Evolutionary conservation across 306 rosid species (phyloP).

Genomic region (Cucurbita maxima): DNA sequence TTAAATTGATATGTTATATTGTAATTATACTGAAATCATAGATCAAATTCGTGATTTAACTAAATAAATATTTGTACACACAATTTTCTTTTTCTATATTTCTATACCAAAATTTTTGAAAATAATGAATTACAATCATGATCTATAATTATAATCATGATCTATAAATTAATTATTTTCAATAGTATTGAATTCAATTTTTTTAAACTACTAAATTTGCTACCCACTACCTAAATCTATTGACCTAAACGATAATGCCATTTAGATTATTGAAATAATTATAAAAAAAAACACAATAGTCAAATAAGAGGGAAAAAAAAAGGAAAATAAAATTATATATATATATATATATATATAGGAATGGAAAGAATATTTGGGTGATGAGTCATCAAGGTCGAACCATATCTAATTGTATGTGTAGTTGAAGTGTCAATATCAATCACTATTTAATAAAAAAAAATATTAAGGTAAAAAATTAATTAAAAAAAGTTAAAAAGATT

Average conservation of each 20-base stretch:
- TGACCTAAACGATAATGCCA: not conserved
- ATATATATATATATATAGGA: not conserved
- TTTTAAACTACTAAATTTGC: not conserved
- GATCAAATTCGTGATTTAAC: not conserved
- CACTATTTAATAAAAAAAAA: too few relatives aligned
- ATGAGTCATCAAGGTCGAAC: not conserved
- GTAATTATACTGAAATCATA: too few relatives aligned
- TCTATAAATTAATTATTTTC: not conserved
- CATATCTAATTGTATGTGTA: not conserved
- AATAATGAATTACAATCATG: too few relatives aligned
- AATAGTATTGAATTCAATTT: not conserved
- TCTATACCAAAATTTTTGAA: too few relatives aligned
- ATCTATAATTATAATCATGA: not conserved
- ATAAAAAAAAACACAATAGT: not conserved
- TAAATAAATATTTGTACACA: too few relatives aligned
- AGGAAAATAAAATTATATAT: not conserved
- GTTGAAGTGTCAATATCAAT: not conserved
- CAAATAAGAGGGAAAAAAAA: not conserved
- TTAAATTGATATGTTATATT: too few relatives aligned
- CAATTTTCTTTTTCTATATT: too few relatives aligned
- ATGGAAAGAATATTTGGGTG: not conserved
- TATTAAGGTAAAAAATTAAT: too few relatives aligned
- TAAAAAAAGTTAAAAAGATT: not conserved
- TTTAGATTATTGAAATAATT: not conserved
- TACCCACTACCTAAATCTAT: not conserved